phyloP scores from a whole-genome alignment of 345 rosid genomes.

The Hibiscus syriacus region DNA sequence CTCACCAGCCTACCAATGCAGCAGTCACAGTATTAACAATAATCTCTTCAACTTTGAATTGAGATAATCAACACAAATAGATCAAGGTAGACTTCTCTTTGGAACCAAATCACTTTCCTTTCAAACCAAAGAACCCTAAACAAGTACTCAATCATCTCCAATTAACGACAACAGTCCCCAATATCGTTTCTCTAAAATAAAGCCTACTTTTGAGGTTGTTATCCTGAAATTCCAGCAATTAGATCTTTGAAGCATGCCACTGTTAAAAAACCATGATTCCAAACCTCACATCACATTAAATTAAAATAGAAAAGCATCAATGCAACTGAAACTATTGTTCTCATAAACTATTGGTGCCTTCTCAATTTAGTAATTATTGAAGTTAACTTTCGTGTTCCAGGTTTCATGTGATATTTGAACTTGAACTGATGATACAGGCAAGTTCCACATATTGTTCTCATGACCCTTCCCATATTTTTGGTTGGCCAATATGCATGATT shows the following conservation, averaged over 20 bases:
- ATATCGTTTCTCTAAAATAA: neutral
- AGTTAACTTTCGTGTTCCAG: neutral
- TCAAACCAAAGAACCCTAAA: neutral
- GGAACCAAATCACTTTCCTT: neutral
- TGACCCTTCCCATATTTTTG: too few relatives aligned
- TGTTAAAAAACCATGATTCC: neutral
- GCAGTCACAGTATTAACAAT: neutral
- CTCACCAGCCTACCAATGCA: neutral
- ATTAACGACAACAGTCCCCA: neutral
- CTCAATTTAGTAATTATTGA: neutral
- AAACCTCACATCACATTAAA: neutral
- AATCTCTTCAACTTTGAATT: neutral
- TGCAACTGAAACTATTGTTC: neutral
- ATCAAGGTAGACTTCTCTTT: neutral
- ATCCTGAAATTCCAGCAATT: neutral
- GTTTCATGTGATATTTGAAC: neutral
- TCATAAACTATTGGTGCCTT: neutral
- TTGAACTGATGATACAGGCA: neutral
- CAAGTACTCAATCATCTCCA: neutral
- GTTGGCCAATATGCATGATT: too few relatives aligned
- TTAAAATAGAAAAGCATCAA: neutral
- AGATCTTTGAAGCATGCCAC: neutral
- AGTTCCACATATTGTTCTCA: neutral
- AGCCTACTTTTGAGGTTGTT: neutral
- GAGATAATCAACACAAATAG: neutral